Conservation (phyloP, 2,329 filamentous ascomycete genomes). For the Parascedosporium putredinis region DNA sequence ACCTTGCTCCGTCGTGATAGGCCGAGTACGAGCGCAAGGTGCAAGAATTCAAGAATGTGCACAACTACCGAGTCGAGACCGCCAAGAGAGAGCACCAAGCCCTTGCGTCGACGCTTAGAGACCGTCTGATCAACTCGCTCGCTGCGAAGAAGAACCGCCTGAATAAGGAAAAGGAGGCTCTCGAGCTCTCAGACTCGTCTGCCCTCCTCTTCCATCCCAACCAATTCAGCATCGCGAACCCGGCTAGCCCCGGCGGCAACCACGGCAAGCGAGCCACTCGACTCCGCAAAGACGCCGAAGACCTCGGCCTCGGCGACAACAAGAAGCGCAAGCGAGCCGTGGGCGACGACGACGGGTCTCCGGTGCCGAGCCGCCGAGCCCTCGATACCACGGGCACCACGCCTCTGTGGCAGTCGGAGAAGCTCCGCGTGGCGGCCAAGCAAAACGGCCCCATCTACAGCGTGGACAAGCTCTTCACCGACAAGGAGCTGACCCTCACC, state of each 20-base stretch:
- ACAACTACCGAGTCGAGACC: slow-evolving; percentile 51
- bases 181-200: slow-evolving; percentile 57
- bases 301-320: slow-evolving; percentile 40
- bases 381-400: slow-evolving; percentile 49
- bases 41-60: slow-evolving; percentile 47
- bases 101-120: slow-evolving; percentile 49
- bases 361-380: slow-evolving; percentile 44
- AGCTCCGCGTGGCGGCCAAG: slow-evolving; percentile 40
- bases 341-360: slow-evolving; percentile 53
- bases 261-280: slow-evolving; percentile 54
- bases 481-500: slow-evolving; percentile 57
- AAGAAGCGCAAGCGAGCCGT: slow-evolving; percentile 54
- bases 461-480: slow-evolving; percentile 60
- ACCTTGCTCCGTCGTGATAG: slow-evolving; percentile 26
- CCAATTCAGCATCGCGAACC: slow-evolving; percentile 57
- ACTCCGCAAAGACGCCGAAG: slow-evolving; percentile 50
- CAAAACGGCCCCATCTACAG: slow-evolving; percentile 52
- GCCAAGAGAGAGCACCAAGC: slow-evolving; percentile 51
- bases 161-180: slow-evolving; percentile 55
- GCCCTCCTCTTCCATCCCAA: slow-evolving; percentile 57
- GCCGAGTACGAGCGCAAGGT: slow-evolving; percentile 53
- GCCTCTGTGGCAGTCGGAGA: slow-evolving; percentile 52
- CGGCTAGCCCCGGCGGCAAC: slow-evolving; percentile 51
- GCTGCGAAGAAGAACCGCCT: slow-evolving; percentile 54
- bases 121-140: slow-evolving; percentile 57